Evolutionary conservation across 805 yeast species (phyloP).

Genomic region (Schwanniomyces pseudopolymorphus): DNA sequence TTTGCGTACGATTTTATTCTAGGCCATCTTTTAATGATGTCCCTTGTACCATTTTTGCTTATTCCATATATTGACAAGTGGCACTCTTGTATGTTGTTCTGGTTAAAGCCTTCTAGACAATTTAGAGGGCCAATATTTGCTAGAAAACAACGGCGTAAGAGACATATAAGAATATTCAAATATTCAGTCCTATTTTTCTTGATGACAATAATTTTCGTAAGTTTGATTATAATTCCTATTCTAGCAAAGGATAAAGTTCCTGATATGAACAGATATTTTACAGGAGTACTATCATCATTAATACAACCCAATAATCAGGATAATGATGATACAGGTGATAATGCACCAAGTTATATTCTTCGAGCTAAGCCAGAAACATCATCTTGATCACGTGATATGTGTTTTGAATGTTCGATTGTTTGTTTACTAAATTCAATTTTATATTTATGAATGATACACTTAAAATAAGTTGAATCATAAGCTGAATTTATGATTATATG

Average conservation of each 20-base stretch:
- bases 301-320: constrained; percentile 61
- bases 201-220: constrained; percentile 37
- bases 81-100: constrained; percentile 50
- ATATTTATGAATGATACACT: neutral
- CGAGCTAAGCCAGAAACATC: constrained; percentile 27
- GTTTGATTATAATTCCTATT: constrained; percentile 49
- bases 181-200: constrained; percentile 49
- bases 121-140: constrained; percentile 40
- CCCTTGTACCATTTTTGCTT: constrained; percentile 39
- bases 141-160: constrained; percentile 33
- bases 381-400: constrained; percentile 5
- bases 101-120: constrained; percentile 43
- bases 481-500: constrained; percentile 4
- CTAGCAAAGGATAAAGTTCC: constrained; percentile 24
- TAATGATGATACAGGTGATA: constrained; percentile 64
- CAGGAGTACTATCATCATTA: constrained; percentile 20
- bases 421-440: neutral
- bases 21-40: constrained; percentile 42
- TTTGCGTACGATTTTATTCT: constrained; percentile 50
- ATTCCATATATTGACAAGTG: constrained; percentile 48
- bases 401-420: neutral
- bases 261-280: constrained; percentile 11
- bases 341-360: constrained; percentile 48
- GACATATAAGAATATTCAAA: constrained; percentile 29
- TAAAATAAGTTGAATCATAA: neutral